Percentiles rank a stretch among this genome's conserved stretches.
These are phyloP conservation scores for Paramyrothecium sp. DNA, from an alignment of 2,329 filamentous ascomycete species.

Conservation along the genomic window DNA sequence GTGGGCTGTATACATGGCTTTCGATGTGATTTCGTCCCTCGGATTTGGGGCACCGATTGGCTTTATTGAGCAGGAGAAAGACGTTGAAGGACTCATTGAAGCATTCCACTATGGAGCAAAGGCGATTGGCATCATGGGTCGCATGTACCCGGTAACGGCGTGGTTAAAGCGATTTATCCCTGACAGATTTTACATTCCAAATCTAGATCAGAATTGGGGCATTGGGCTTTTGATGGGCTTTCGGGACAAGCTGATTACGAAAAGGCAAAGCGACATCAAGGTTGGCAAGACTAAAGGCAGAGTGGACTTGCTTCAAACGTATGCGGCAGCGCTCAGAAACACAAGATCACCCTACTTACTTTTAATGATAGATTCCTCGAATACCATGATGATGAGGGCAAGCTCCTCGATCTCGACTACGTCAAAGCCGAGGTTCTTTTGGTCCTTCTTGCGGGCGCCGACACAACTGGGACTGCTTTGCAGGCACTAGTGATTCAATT, in stretches of 20 bases:
- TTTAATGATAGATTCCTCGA: conserved; percentile 37
- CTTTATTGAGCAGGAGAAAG: conserved; percentile 50
- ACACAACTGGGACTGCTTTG: conserved; percentile 51
- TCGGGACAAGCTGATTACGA: conserved; percentile 49
- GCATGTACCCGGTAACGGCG: conserved; percentile 52
- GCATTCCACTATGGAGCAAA: conserved; percentile 52
- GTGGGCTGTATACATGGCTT: conserved; percentile 53
- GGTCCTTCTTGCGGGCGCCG: conserved; percentile 49
- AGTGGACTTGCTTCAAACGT: conserved; percentile 53
- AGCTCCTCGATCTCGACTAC: conserved; percentile 46
- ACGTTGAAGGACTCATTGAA: conserved; percentile 53
- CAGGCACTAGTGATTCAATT: conserved; percentile 44
- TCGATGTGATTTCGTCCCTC: conserved; percentile 56
- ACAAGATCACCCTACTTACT: neutral
- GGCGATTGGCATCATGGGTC: conserved; percentile 48
- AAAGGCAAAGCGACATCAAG: conserved; percentile 46
- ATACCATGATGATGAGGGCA: conserved; percentile 39
- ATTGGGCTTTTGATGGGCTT: conserved; percentile 58
- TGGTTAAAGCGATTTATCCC: conserved; percentile 44
- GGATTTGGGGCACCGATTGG: conserved; percentile 56
- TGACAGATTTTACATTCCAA: conserved; percentile 32
- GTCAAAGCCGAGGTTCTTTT: conserved; percentile 53
- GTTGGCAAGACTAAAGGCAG: conserved; percentile 37
- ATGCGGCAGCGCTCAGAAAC: neutral
- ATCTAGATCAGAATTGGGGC: conserved; percentile 49